Percentiles rank a stretch among this genome's conserved stretches.
phyloP scores from a whole-genome alignment of 345 rosid species.

The Bruguiera sexangula region DNA sequence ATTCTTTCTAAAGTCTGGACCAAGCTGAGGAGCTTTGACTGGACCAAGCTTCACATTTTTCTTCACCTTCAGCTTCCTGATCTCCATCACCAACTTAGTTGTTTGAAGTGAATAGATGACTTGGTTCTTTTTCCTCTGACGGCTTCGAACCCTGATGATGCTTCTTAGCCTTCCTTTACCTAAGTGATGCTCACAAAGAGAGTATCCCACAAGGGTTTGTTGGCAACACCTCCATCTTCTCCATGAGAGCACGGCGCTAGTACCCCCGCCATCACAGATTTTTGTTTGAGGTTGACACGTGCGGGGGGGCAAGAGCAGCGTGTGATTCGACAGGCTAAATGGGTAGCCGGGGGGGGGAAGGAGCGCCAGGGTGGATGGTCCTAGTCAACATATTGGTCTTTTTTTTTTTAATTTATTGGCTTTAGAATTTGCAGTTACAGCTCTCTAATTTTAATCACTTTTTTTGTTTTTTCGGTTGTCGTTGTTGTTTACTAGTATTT shows the following conservation, averaged over 20 bases:
- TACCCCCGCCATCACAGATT: too few species aligned
- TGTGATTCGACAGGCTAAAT: slow-evolving; percentile 19
- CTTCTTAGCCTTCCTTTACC: slow-evolving; percentile 94
- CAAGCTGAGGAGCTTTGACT: too few species aligned
- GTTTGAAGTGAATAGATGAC: too few species aligned
- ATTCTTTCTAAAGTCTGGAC: too few species aligned
- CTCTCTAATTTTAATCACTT: slow-evolving; percentile 35
- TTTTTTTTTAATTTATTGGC: too few species aligned
- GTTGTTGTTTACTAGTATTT: too few species aligned
- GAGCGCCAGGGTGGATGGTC: not conserved
- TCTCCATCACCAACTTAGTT: too few species aligned
- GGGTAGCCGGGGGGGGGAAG: slow-evolving; percentile 31
- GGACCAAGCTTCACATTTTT: too few species aligned
- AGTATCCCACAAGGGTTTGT: slow-evolving; percentile 88
- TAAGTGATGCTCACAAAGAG: slow-evolving; percentile 93
- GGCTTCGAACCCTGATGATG: slow-evolving; percentile 46
- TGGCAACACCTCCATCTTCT: slow-evolving; percentile 98
- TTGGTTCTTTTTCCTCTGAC: not conserved
- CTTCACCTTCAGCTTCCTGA: too few species aligned
- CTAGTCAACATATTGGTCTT: too few species aligned
- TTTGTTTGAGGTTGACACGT: slow-evolving; percentile 18
- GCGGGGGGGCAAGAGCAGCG: slow-evolving; percentile 16
- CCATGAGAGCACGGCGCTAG: slow-evolving; percentile 73
- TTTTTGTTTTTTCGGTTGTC: slow-evolving; percentile 32
- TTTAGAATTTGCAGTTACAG: too few species aligned